Percentiles rank a stretch among this genome's conserved stretches.
These are phyloP conservation scores for Talaromyces sp. DNA, from an alignment of 2,329 filamentous ascomycete genomes.

Conservation along the genomic window DNA sequence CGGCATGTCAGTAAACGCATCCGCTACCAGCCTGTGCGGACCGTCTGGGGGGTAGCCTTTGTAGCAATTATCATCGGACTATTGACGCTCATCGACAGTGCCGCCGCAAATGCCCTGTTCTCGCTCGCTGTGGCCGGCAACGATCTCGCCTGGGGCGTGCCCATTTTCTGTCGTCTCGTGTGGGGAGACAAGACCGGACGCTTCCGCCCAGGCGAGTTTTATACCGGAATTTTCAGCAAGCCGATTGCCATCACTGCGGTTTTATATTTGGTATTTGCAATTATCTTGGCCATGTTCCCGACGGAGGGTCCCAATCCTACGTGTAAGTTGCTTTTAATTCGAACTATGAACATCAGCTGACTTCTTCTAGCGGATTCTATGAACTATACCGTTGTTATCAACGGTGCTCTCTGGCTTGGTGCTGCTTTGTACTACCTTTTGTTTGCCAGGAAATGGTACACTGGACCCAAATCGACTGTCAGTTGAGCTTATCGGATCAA, in stretches of 20 bases:
- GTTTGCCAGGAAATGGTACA: conserved; percentile 56
- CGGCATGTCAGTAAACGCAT: conserved; percentile 51
- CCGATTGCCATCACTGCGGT: conserved; percentile 52
- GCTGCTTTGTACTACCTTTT: conserved; percentile 52
- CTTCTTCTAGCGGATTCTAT: conserved; percentile 41
- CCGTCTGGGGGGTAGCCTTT: conserved; percentile 50
- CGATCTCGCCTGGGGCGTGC: conserved; percentile 55
- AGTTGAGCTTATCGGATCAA: conserved; percentile 14
- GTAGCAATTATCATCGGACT: conserved; percentile 51
- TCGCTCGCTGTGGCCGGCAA: conserved; percentile 56
- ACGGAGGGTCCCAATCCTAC: conserved; percentile 49
- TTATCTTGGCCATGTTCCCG: conserved; percentile 56
- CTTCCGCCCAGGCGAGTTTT: conserved; percentile 56
- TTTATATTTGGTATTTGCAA: conserved; percentile 35
- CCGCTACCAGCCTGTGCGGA: conserved; percentile 54
- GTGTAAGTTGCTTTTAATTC: conserved; percentile 21
- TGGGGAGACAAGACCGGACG: conserved; percentile 50
- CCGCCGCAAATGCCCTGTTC: conserved; percentile 56
- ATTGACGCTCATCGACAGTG: conserved; percentile 53
- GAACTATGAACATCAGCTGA: not conserved
- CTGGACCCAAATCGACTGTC: conserved; percentile 54
- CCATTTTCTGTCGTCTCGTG: conserved; percentile 53
- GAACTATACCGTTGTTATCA: conserved; percentile 62
- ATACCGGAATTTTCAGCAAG: conserved; percentile 49
- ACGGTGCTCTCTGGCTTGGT: conserved; percentile 54